These are phyloP conservation scores for Pythium pyrilobum DNA, from an alignment of 352 stramenopile genomes.

Conservation along the genomic window DNA sequence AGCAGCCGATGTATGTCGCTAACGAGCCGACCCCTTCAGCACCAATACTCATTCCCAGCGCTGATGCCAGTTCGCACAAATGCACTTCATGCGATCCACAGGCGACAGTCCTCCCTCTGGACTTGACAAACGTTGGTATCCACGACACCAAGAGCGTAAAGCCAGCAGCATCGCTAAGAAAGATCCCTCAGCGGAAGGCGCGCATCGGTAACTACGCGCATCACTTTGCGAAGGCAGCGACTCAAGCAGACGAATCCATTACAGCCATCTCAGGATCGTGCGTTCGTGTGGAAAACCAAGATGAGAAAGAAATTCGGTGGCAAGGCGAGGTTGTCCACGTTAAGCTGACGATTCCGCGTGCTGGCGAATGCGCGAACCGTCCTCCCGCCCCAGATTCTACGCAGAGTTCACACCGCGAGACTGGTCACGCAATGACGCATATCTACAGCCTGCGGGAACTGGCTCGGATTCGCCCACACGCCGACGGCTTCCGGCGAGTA, in stretches of 20 bases:
- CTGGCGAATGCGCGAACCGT: background rate
- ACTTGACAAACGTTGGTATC: no score
- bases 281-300: constrained; percentile 1
- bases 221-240: constrained; percentile 22
- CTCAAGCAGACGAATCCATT: constrained; percentile 4
- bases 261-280: background rate
- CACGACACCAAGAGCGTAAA: no score
- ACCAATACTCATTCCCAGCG: no score
- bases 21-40: no score
- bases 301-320: constrained; percentile 19
- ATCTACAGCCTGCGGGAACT: constrained; percentile 41
- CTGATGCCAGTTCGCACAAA: no score
- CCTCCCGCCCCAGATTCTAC: background rate
- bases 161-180: background rate
- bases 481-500: constrained; percentile 47
- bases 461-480: constrained; percentile 34
- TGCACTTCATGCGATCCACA: no score
- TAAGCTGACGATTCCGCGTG: background rate
- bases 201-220: constrained; percentile 26
- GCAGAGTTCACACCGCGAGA: background rate
- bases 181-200: constrained; percentile 21
- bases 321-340: constrained; percentile 15
- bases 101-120: no score
- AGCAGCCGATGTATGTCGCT: no score
- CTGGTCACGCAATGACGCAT: constrained; percentile 21